Percentiles rank a stretch among this genome's conserved stretches.
phyloP scores from a whole-genome alignment of 139 green algal genomes.

The Tetradesmus lagerheimii region DNA sequence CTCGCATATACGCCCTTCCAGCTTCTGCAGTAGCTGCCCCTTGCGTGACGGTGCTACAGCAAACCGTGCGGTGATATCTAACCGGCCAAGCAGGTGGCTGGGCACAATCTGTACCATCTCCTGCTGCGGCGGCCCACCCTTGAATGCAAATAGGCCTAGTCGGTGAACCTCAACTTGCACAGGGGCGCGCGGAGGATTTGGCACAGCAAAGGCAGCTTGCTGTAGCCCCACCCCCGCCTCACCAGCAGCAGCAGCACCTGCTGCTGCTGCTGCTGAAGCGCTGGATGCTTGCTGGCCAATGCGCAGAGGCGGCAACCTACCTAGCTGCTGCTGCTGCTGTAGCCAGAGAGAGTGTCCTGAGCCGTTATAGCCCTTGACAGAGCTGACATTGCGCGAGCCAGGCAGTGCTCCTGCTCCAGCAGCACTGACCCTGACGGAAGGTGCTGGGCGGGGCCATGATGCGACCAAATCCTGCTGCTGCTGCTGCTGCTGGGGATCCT shows the following conservation, averaged over 20 bases:
- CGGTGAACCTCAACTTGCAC: constrained; percentile 32
- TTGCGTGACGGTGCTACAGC: constrained; percentile 17
- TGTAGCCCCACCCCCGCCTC: background rate
- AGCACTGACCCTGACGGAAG: background rate
- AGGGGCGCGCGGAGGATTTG: background rate
- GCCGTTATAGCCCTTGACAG: background rate
- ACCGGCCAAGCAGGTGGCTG: background rate
- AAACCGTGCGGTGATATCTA: background rate
- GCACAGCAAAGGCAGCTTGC: background rate
- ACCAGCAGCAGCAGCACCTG: background rate
- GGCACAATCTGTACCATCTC: constrained; percentile 46
- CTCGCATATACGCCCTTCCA: background rate
- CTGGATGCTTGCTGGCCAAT: background rate
- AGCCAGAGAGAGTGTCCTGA: background rate
- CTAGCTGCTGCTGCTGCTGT: background rate
- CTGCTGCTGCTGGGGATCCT: constrained; percentile 18
- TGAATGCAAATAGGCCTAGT: constrained; percentile 52
- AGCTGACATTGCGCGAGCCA: background rate
- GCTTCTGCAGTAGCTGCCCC: constrained; percentile 20
- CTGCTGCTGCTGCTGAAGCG: background rate
- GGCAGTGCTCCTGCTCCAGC: background rate
- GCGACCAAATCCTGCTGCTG: background rate
- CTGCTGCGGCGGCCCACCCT: constrained; percentile 46
- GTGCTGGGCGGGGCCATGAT: background rate
- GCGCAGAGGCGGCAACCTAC: background rate